A percentile compares a stretch with the other conserved stretches of the same genome.
Conservation (phyloP, 768 basidiomycete species). For the Macrolepiota dolichaula region DNA sequence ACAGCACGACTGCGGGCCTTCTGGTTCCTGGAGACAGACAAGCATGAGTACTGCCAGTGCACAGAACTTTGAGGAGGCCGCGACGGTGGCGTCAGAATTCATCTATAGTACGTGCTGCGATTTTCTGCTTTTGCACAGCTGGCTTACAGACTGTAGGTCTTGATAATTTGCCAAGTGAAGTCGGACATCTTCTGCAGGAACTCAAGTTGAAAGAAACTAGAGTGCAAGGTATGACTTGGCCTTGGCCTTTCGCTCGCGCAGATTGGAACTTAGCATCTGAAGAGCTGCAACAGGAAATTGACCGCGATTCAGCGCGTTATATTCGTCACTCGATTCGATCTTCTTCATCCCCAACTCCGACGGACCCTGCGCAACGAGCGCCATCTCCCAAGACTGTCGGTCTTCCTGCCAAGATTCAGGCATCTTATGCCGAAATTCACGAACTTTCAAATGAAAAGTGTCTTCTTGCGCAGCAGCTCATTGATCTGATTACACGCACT, state of each 20-base stretch:
- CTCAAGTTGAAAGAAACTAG: slow-evolving; percentile 44
- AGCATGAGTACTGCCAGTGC: slow-evolving; percentile 11
- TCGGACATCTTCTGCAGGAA: slow-evolving; percentile 49
- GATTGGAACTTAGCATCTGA: slow-evolving; percentile 1
- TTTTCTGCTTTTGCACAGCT: background rate
- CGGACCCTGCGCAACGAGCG: slow-evolving; percentile 26
- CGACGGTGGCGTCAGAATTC: slow-evolving; percentile 51
- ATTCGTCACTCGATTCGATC: slow-evolving; percentile 43
- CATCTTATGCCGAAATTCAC: slow-evolving; percentile 43
- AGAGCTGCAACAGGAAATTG: slow-evolving; percentile 51
- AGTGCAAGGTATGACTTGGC: slow-evolving; percentile 35
- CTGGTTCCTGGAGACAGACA: background rate
- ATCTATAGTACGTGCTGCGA: slow-evolving; percentile 42
- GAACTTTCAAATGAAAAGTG: slow-evolving; percentile 44
- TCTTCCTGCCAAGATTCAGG: slow-evolving; percentile 40
- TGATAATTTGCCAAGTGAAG: slow-evolving; percentile 53
- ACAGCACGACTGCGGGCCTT: background rate
- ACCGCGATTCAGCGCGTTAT: slow-evolving; percentile 45
- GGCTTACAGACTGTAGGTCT: slow-evolving; percentile 31
- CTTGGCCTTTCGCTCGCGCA: background rate
- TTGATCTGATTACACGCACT: slow-evolving; percentile 45
- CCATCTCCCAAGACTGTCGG: slow-evolving; percentile 34
- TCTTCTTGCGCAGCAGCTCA: slow-evolving; percentile 41
- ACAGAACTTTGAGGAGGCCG: slow-evolving; percentile 47
- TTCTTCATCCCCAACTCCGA: slow-evolving; percentile 19